Percentiles rank a stretch among this genome's conserved stretches.
Conservation (phyloP, 805 yeast species). For the Soucietia sequanensis region DNA sequence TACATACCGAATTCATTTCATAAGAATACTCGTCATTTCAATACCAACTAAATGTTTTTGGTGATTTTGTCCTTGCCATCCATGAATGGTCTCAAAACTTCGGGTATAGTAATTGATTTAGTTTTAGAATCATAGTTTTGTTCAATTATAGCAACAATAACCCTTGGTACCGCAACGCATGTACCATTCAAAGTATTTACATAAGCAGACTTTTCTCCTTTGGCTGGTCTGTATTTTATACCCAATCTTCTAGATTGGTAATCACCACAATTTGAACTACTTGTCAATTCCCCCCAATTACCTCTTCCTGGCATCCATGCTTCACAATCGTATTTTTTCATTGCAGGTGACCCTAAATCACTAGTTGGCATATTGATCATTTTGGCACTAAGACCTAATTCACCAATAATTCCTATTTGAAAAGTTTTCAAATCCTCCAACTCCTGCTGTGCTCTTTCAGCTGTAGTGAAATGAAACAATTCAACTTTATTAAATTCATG, state of each 20-base stretch:
- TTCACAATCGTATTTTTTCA: conserved; percentile 88
- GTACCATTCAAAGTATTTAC: conserved; percentile 93
- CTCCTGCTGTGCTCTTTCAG: conserved; percentile 46
- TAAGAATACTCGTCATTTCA: too few species aligned
- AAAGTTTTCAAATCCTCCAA: conserved; percentile 60
- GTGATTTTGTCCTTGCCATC: conserved; percentile 49
- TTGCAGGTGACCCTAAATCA: conserved; percentile 93
- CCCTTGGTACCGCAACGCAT: conserved; percentile 92
- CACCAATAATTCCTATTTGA: conserved; percentile 62
- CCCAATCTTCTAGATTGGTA: conserved; percentile 84
- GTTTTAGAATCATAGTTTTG: conserved; percentile 67
- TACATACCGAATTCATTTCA: too few species aligned
- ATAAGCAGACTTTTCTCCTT: conserved; percentile 37
- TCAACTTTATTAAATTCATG: conserved; percentile 97
- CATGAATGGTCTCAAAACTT: conserved; percentile 69
- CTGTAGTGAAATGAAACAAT: conserved; percentile 69
- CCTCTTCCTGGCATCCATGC: conserved; percentile 99
- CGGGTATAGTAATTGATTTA: conserved; percentile 60
- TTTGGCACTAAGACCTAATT: conserved; percentile 76
- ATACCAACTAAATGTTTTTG: too few species aligned
- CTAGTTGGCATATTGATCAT: conserved; percentile 85
- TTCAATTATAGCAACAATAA: conserved; percentile 86
- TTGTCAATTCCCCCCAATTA: conserved; percentile 87
- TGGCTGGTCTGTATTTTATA: conserved; percentile 50
- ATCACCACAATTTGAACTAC: conserved; percentile 89